Evolutionary conservation across 2,329 filamentous ascomycete genomes (phyloP), one percentile per base, ranked within the genome.

Genomic region (Sporothrix brasiliensis): DNA sequence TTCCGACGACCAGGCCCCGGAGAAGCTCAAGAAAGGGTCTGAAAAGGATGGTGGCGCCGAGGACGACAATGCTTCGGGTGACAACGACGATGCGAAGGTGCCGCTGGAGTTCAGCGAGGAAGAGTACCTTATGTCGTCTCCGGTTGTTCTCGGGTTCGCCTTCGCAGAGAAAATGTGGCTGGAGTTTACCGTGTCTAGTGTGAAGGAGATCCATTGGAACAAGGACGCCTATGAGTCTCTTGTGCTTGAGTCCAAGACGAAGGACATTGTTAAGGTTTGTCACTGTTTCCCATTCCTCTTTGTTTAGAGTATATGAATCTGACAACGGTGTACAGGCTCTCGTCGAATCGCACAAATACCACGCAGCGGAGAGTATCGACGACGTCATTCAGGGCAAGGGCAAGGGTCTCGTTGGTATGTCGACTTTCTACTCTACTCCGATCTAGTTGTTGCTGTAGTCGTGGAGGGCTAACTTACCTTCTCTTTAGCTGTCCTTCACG

Each of bases 141-240:
- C 93, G 0, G 89, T 96, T 0, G 92, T 97, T 0, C 85, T 96
- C 1, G 94, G 93, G 0, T 97, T 97, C 75, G 88, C 92, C 0
- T 96, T 97, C 78, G 88, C 88, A 0, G 92, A 97, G 79, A 97
- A 97, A 80, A 83, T 92, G 11, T 97, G 93, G 94, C 86, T 97
- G 0, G 92, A 97, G 78, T 93, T 97, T 75, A 89, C 89, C 0
- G 89, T 97, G 24, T 92, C 91, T 0, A 89, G 90, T 0, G 86
- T 97, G 73, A 86, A 87, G 58, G 91, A 96, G 4, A 94, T 97
- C 73, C 85, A 89, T 49, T 97, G 92, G 92, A 94, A 97, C 76
- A 88, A 91, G 54, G 85, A 88, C 16, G 93, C 93, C 0, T 97
- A 95, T 79, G 88, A 91, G 65, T 93, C 91, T 0, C 83, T 97